Evolutionary conservation across 352 stramenopile genomes (phyloP).

Genomic region (Hyaloperonospora brassicae): DNA sequence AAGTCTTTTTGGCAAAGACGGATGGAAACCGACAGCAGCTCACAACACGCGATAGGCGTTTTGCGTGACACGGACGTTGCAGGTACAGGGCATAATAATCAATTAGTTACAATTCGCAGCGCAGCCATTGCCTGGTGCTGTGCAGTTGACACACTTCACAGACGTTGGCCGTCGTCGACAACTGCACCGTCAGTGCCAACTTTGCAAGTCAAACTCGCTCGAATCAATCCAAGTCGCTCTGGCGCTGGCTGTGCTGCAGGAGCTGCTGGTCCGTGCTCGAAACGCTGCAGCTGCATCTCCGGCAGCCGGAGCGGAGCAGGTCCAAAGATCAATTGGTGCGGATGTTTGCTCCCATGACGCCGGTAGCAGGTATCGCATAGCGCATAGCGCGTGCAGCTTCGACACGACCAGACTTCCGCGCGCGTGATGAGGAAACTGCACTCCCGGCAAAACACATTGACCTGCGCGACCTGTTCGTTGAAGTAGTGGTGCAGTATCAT

Average conservation of each 20-base stretch:
- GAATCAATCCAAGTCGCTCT: conserved; percentile 1
- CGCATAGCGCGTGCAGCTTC: conserved; percentile 42
- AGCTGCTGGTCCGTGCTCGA: conserved; percentile 3
- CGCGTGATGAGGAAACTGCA: conserved; percentile 76
- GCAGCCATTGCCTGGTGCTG: neutral
- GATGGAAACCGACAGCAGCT: no score
- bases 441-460: conserved; percentile 70
- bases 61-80: neutral
- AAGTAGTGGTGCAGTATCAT: conserved; percentile 87
- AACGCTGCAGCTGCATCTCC: neutral
- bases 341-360: conserved; percentile 35
- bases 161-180: conserved; percentile 15
- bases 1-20: no score
- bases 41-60: no score
- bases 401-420: conserved; percentile 58
- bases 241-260: neutral
- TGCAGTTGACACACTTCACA: conserved; percentile 20
- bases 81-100: conserved; percentile 6
- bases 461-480: conserved; percentile 58
- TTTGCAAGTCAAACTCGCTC: conserved; percentile 1
- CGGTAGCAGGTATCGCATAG: conserved; percentile 67
- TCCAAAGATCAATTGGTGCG: conserved; percentile 44
- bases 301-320: conserved; percentile 9
- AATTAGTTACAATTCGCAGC: conserved; percentile 5
- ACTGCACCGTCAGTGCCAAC: neutral